A percentile compares a stretch with the other conserved stretches of the same genome.
These are phyloP conservation scores for Yarrowia sp. DNA, from an alignment of 805 yeast species.

Conservation along the genomic window DNA sequence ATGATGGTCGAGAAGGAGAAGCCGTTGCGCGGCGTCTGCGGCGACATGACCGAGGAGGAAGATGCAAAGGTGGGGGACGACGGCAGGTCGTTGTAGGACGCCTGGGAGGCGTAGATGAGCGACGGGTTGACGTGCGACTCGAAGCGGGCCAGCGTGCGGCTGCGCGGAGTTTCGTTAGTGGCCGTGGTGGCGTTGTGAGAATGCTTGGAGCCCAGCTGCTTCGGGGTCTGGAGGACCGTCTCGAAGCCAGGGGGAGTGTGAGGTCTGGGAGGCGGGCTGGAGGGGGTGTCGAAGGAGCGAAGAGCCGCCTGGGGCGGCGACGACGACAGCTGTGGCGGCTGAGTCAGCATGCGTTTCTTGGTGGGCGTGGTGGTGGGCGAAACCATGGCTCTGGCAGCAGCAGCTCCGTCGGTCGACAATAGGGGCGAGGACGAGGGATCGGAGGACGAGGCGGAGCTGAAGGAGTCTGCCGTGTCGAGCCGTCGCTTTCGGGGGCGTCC, in stretches of 20 bases:
- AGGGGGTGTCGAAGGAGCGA: slow-evolving; percentile 1
- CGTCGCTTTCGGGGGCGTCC: slow-evolving; percentile 15
- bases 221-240: slow-evolving; percentile 5
- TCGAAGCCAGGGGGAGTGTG: neutral
- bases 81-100: neutral
- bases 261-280: slow-evolving; percentile 13
- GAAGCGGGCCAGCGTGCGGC: slow-evolving; percentile 17
- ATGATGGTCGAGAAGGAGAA: slow-evolving; percentile 32
- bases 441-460: neutral
- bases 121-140: slow-evolving; percentile 25
- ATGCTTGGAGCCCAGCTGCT: neutral
- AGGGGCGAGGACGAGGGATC: slow-evolving; percentile 13
- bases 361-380: slow-evolving; percentile 12
- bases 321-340: slow-evolving; percentile 3
- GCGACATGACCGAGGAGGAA: slow-evolving; percentile 14
- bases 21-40: slow-evolving; percentile 28
- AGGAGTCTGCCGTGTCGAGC: slow-evolving; percentile 4
- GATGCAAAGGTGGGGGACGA: slow-evolving; percentile 26
- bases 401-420: slow-evolving; percentile 4
- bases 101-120: slow-evolving; percentile 15
- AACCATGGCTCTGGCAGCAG: neutral
- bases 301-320: slow-evolving; percentile 9
- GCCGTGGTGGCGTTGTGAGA: neutral
- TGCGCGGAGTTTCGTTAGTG: slow-evolving; percentile 18
- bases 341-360: slow-evolving; percentile 3